phyloP scores from a whole-genome alignment of 2,329 filamentous ascomycete species.

The Elsinoe arachidis region DNA sequence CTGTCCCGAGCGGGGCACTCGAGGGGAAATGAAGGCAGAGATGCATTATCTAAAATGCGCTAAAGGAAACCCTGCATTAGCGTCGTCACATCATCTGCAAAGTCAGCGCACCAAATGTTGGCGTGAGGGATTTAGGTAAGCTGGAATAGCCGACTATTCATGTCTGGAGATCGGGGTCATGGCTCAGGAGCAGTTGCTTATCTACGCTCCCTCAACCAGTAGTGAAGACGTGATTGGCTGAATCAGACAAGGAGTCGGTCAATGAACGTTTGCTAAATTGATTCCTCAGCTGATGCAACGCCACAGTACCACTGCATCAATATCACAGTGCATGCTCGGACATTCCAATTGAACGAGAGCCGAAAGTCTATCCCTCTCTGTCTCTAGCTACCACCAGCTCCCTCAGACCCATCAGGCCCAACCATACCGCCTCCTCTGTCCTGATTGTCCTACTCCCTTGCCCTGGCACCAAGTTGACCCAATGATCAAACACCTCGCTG shows the following conservation, averaged over 20 bases:
- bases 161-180: background rate
- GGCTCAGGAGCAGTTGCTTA: background rate
- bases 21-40: background rate
- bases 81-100: conserved; percentile 1
- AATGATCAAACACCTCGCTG: conserved; percentile 70
- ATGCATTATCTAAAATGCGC: background rate
- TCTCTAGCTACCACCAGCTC: conserved; percentile 26
- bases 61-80: background rate
- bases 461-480: conserved; percentile 71
- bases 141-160: background rate
- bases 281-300: too few relatives aligned
- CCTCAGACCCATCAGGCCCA: conserved; percentile 62
- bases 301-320: too few relatives aligned
- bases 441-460: conserved; percentile 76
- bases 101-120: conserved; percentile 1
- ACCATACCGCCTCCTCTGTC: conserved; percentile 75
- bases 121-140: conserved; percentile 3
- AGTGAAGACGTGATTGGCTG: too few relatives aligned
- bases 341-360: too few relatives aligned
- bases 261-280: too few relatives aligned
- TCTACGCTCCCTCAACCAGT: background rate
- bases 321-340: too few relatives aligned
- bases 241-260: too few relatives aligned
- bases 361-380: background rate
- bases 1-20: background rate